Evolutionary conservation across 192 early-diverging fungal species (phyloP), one percentile per base, ranked within the genome.

Genomic region (Coemansia sp.): DNA sequence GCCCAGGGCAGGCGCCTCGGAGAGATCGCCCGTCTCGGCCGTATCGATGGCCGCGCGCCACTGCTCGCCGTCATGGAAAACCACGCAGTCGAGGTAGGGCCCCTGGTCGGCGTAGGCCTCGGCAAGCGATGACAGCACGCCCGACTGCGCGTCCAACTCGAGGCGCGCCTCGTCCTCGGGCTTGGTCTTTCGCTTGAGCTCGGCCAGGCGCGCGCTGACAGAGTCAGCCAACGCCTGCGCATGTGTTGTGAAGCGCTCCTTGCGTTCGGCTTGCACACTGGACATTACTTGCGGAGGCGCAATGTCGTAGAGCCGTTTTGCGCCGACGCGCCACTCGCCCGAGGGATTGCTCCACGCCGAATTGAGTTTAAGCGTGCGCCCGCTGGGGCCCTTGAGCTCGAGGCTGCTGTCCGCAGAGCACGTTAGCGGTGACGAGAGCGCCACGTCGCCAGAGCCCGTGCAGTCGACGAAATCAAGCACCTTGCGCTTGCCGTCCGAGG

Each of bases 401-500:
- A 73, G 43, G 4, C 62, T 57, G 11, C 77, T 72, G 42, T 72
- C 70, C 26, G 74, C 65, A 1, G 80, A 80, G 48, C 74, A 68
- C 43, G 80, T 79, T 22, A 76, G 42, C 22, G 70, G 71, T 17
- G 65, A 70, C 19, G 86, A 56, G 54, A 92, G 84, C 53, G 66
- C 60, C 3, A 93, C 86, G 50, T 91, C 90, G 54, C 88, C 89
- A 33, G 84, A 84, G 32, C 95, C 94, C 2, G 94, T 92, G 83
- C 97, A 98, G 83, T 98, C 97, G 39, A 98, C 84, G 56, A 91
- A 86, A 69, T 96, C 92, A 24, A 95, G 80, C 19, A 98, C 79
- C 77, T 98, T 98, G 55, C 87, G 90, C 70, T 88, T 85, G 39
- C 95, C 97, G 43, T 93, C 89, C 17, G 90, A 87, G 1, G 95